Conservation (phyloP, 495 filamentous ascomycete species). For the Physcia stellaris region DNA sequence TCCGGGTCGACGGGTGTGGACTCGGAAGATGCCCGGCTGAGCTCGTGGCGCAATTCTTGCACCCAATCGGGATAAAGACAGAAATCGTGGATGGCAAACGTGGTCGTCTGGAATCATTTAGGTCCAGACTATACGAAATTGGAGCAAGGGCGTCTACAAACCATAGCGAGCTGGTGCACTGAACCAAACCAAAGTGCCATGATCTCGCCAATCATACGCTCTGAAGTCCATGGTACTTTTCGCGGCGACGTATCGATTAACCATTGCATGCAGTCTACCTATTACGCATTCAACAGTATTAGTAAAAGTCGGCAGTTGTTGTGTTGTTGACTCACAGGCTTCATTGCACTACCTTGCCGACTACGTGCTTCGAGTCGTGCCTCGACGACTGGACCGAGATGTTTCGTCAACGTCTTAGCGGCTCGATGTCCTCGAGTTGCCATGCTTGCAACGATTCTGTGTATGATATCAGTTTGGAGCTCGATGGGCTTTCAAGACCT, state of each 20-base stretch:
- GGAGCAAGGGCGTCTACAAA: background rate
- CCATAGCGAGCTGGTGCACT: slow-evolving; percentile 9
- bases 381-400: slow-evolving; percentile 2
- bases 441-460: background rate
- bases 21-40: background rate
- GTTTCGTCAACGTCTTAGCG: background rate
- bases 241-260: slow-evolving; percentile 19
- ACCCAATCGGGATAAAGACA: slow-evolving; percentile 11
- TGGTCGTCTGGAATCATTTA: slow-evolving; percentile 13
- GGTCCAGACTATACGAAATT: background rate
- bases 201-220: slow-evolving; percentile 16
- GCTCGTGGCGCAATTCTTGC: background rate
- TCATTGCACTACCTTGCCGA: background rate
- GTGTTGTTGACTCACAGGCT: background rate
- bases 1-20: background rate
- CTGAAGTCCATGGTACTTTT: slow-evolving; percentile 8
- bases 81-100: slow-evolving; percentile 20
- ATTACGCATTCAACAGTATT: too few relatives aligned
- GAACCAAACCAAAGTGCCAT: slow-evolving; percentile 16
- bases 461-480: background rate
- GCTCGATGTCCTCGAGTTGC: slow-evolving; percentile 3
- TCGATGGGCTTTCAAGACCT: background rate
- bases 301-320: too few relatives aligned
- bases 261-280: slow-evolving; percentile 24
- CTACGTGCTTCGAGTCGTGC: background rate